Evolutionary conservation across 768 basidiomycete species (phyloP).

Genomic region (Plicaturopsis crispa): DNA sequence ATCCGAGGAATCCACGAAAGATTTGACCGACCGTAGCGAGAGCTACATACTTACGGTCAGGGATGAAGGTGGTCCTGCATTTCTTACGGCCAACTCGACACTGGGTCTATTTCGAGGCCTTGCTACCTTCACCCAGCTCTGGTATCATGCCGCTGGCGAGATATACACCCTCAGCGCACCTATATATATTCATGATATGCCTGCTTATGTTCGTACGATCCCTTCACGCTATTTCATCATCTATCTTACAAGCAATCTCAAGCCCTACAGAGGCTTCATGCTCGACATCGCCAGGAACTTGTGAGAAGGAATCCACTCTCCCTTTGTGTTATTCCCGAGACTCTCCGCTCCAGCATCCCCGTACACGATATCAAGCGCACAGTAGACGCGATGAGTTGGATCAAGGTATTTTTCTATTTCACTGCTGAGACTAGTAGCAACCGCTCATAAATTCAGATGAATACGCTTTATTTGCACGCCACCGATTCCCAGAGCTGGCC

Average conservation of each 20-base stretch:
- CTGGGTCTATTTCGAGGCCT: conserved; percentile 66
- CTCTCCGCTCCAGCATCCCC: conserved; percentile 33
- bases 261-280: conserved; percentile 75
- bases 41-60: conserved; percentile 52
- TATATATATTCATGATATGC: conserved; percentile 52
- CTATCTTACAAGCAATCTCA: conserved; percentile 1
- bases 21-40: conserved; percentile 47
- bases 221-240: not conserved
- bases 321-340: no score
- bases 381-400: conserved; percentile 70
- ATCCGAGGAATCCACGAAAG: conserved; percentile 41
- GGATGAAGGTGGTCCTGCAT: conserved; percentile 41
- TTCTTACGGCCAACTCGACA: conserved; percentile 50
- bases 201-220: conserved; percentile 48
- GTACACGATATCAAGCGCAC: conserved; percentile 59
- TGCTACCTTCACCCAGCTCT: conserved; percentile 61
- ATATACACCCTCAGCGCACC: conserved; percentile 52
- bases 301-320: conserved; percentile 36
- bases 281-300: conserved; percentile 77
- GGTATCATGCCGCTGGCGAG: conserved; percentile 34
- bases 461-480: conserved; percentile 80
- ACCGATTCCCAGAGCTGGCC: conserved; percentile 82
- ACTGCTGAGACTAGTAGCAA: no score
- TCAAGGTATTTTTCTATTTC: conserved; percentile 51
- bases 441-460: no score